These are phyloP conservation scores for Sarocladium brachiariae DNA, from an alignment of 2,329 filamentous ascomycete species.

Conservation along the genomic window DNA sequence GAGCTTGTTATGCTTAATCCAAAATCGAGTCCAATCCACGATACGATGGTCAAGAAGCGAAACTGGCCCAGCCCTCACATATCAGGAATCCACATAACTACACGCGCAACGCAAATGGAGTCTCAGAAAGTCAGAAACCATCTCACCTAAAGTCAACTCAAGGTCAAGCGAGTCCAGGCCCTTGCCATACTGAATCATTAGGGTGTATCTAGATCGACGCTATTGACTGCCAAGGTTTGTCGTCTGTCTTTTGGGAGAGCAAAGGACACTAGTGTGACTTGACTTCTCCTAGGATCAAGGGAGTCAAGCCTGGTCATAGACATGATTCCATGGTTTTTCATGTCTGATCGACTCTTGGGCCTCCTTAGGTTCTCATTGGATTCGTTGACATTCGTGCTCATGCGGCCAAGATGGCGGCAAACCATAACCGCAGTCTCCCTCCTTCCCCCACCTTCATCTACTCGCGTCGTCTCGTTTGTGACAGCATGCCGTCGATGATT, in stretches of 20 bases:
- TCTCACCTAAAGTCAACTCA: not conserved
- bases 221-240: not conserved
- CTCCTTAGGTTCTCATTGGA: not conserved
- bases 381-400: not conserved
- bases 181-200: not conserved
- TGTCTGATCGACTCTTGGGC: not conserved
- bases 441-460: not conserved
- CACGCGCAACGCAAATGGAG: no score
- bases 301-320: not conserved
- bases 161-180: not conserved
- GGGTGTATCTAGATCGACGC: not conserved
- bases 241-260: not conserved
- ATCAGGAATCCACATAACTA: no score
- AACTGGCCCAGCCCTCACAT: no score
- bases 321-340: no score
- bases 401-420: not conserved
- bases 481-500: no score
- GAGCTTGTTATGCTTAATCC: no score
- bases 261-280: not conserved
- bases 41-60: no score
- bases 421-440: not conserved
- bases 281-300: not conserved
- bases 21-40: no score
- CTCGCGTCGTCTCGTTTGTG: no score
- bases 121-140: not conserved